These are phyloP conservation scores for Neurospora sp. DNA, from an alignment of 495 filamentous ascomycete species.

Conservation along the genomic window DNA sequence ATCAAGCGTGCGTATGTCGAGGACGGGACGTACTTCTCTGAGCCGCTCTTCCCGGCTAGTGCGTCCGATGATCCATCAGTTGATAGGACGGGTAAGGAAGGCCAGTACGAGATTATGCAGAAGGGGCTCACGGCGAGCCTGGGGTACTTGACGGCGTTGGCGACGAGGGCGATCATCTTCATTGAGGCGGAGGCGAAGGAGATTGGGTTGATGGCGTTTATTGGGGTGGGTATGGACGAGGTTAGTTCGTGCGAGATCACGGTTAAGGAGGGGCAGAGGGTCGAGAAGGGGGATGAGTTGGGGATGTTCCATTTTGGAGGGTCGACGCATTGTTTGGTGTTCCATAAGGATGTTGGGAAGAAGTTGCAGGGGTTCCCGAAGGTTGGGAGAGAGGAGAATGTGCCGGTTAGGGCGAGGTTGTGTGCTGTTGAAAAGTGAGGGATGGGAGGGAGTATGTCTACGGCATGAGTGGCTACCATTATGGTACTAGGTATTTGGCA, in stretches of 20 bases:
- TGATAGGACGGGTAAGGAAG: slow-evolving; percentile 25
- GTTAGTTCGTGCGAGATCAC: slow-evolving; percentile 59
- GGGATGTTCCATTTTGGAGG: slow-evolving; percentile 74
- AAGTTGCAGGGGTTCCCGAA: slow-evolving; percentile 38
- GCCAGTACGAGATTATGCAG: slow-evolving; percentile 24
- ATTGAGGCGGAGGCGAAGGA: slow-evolving; percentile 55
- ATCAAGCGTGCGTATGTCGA: slow-evolving; percentile 44
- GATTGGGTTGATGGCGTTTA: slow-evolving; percentile 56
- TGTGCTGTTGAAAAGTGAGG: slow-evolving; percentile 1
- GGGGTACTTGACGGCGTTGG: slow-evolving; percentile 48
- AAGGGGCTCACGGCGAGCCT: slow-evolving; percentile 34
- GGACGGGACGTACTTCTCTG: slow-evolving; percentile 60
- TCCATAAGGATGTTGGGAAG: slow-evolving; percentile 29
- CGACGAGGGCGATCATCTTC: slow-evolving; percentile 55
- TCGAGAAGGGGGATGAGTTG: slow-evolving; percentile 55
- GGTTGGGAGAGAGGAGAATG: slow-evolving; percentile 38
- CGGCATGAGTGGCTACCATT: not conserved
- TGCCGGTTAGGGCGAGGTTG: slow-evolving; percentile 43
- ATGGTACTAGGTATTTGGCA: not conserved
- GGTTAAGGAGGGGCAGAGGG: slow-evolving; percentile 47
- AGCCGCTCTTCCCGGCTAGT: slow-evolving; percentile 35
- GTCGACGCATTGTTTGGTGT: slow-evolving; percentile 53
- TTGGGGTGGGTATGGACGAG: slow-evolving; percentile 63
- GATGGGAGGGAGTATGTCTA: not conserved
- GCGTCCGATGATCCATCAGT: not conserved